A percentile compares a stretch with the other conserved stretches of the same genome.
Conservation (phyloP, 495 filamentous ascomycete species). For the Xylaria nigripes region DNA sequence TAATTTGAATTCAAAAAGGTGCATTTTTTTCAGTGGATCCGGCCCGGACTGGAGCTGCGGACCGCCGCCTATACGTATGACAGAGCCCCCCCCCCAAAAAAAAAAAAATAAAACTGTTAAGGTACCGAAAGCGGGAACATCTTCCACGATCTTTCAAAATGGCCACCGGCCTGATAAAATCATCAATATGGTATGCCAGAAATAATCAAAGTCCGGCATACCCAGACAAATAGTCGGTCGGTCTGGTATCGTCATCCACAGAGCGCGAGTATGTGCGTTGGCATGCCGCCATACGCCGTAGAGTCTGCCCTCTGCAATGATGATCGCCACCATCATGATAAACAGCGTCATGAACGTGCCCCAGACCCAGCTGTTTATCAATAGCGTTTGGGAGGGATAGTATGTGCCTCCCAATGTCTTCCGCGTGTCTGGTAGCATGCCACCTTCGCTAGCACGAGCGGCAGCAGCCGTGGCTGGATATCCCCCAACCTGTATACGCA, state of each 20-base stretch:
- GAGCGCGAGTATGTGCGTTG: slow-evolving; percentile 11
- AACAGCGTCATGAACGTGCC: background rate
- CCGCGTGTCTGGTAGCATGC: too few relatives aligned
- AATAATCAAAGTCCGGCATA: slow-evolving; percentile 3
- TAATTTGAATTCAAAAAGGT: too few relatives aligned
- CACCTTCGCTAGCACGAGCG: too few relatives aligned
- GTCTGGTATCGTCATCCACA: slow-evolving; percentile 1
- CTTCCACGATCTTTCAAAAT: too few relatives aligned
- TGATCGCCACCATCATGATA: background rate
- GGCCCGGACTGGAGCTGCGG: background rate
- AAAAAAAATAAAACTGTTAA: too few relatives aligned
- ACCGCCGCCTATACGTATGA: too few relatives aligned
- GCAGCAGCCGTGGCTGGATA: too few relatives aligned
- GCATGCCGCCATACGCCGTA: slow-evolving; percentile 4
- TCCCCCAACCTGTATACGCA: too few relatives aligned
- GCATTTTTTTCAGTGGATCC: too few relatives aligned
- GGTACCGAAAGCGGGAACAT: too few relatives aligned
- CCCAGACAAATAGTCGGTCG: background rate
- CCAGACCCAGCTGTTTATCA: background rate
- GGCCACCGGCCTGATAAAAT: background rate
- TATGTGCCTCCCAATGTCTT: background rate
- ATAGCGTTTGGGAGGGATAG: background rate
- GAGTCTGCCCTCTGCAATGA: slow-evolving; percentile 10
- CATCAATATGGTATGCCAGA: slow-evolving; percentile 1
- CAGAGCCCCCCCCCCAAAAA: background rate